These are phyloP conservation scores for Cyberlindnera veronae DNA, from an alignment of 805 yeast genomes.

Conservation along the genomic window DNA sequence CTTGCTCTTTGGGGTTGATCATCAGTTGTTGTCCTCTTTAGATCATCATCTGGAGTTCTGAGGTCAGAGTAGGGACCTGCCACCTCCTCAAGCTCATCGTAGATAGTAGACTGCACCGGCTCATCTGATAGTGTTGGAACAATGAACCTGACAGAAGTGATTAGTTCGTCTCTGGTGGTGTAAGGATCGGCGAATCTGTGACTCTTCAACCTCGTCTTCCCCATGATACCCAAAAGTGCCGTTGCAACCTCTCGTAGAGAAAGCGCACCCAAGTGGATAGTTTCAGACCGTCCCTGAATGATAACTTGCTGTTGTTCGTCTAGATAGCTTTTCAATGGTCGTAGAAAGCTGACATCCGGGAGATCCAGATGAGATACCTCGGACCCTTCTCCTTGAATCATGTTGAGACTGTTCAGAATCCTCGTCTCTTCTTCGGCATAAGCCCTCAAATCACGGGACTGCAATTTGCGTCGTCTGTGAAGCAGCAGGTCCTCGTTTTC, in stretches of 20 bases:
- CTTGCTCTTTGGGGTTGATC: conserved; percentile 35
- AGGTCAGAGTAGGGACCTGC: neutral
- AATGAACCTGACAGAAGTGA: conserved; percentile 41
- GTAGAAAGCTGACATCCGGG: conserved; percentile 18
- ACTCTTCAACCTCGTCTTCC: conserved; percentile 32
- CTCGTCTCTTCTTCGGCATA: conserved; percentile 14
- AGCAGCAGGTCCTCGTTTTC: conserved; percentile 38
- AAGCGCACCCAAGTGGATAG: conserved; percentile 17
- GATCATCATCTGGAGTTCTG: neutral
- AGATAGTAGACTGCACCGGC: too few relatives aligned
- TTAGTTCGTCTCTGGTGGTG: conserved; percentile 42
- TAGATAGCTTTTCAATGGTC: conserved; percentile 17
- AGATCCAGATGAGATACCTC: neutral
- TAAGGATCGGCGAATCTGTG: conserved; percentile 49
- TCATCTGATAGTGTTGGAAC: too few relatives aligned
- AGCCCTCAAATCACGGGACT: conserved; percentile 8
- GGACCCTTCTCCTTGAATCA: neutral
- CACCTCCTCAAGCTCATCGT: conserved; percentile 1
- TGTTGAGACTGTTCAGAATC: conserved; percentile 4
- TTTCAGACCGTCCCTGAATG: conserved; percentile 12
- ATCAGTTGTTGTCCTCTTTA: conserved; percentile 21
- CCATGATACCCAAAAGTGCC: conserved; percentile 28
- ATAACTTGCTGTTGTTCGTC: conserved; percentile 5
- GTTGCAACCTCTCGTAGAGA: conserved; percentile 30
- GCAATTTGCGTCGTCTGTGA: conserved; percentile 23